Evolutionary conservation across 441 rosid species (phyloP).

Genomic region (Erodium trifolium): DNA sequence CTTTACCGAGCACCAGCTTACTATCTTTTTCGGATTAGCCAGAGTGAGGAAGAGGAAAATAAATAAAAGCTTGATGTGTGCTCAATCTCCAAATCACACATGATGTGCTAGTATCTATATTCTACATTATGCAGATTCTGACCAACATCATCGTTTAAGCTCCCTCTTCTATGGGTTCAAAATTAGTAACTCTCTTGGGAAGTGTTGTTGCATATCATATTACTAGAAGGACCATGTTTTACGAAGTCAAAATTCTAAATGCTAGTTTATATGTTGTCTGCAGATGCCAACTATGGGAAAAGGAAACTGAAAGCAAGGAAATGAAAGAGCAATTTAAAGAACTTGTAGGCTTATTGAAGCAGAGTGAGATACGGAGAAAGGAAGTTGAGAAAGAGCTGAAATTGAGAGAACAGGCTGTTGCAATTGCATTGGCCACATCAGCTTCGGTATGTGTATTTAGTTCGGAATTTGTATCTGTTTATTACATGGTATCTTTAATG

Average conservation of each 20-base stretch:
- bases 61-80: too few species aligned
- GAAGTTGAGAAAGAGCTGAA: conserved; percentile 82
- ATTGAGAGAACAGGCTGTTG: conserved; percentile 65
- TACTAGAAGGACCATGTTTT: background rate
- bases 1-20: too few species aligned
- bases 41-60: too few species aligned
- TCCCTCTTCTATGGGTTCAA: background rate
- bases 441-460: conserved; percentile 35
- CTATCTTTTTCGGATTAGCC: too few species aligned
- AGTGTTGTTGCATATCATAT: background rate
- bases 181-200: background rate
- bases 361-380: conserved; percentile 72
- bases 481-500: conserved; percentile 1
- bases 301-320: conserved; percentile 73
- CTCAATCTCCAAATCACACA: background rate
- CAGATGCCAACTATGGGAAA: conserved; percentile 94
- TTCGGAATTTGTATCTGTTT: conserved; percentile 7
- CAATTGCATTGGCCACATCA: conserved; percentile 54
- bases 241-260: conserved; percentile 11
- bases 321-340: conserved; percentile 93
- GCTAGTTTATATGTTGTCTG: conserved; percentile 10
- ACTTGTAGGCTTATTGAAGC: conserved; percentile 61
- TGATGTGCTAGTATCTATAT: conserved; percentile 9
- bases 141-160: conserved; percentile 4
- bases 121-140: background rate